A percentile compares a stretch with the other conserved stretches of the same genome.
These are phyloP conservation scores for Wickerhamiella hasegawae DNA, from an alignment of 805 yeast genomes.

Conservation along the genomic window DNA sequence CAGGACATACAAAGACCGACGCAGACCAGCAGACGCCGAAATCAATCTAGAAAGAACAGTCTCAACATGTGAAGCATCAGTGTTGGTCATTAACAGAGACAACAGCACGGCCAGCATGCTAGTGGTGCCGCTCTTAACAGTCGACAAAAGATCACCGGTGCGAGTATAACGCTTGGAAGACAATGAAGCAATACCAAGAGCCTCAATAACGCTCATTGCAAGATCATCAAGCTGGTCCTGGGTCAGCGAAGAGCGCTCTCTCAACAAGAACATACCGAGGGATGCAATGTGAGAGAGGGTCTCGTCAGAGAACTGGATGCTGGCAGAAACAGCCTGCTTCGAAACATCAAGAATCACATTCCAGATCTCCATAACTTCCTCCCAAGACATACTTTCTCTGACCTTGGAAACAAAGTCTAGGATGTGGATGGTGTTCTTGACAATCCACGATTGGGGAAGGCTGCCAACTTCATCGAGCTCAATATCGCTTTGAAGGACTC, in stretches of 20 bases:
- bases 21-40: neutral
- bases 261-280: neutral
- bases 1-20: neutral
- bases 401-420: neutral
- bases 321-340: neutral
- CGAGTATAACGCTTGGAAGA: neutral
- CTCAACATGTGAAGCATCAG: neutral
- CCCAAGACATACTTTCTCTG: neutral
- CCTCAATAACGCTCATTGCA: neutral
- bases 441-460: neutral
- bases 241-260: too few relatives aligned
- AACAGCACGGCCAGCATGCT: neutral
- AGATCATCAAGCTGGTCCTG: neutral
- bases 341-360: neutral
- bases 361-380: neutral
- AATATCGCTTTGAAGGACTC: neutral
- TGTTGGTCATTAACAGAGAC: neutral
- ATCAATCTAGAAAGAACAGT: neutral
- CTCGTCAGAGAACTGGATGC: neutral
- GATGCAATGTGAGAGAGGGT: neutral
- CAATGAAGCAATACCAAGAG: neutral
- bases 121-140: neutral
- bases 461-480: neutral
- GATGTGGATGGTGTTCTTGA: neutral
- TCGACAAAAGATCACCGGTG: neutral